These are phyloP conservation scores for Cucumis melo DNA, from an alignment of 306 rosid genomes.

Conservation along the genomic window DNA sequence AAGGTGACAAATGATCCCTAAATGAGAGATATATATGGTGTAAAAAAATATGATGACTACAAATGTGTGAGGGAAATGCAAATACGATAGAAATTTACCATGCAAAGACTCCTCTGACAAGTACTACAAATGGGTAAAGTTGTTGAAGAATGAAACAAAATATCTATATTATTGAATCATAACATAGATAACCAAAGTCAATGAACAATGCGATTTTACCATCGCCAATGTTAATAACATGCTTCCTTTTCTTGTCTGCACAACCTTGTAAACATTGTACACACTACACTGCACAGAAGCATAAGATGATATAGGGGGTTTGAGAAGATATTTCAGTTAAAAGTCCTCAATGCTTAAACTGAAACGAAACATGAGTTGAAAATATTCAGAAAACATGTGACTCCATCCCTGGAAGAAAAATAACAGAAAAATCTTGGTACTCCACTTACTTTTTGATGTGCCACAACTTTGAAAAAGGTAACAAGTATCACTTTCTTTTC, in stretches of 20 bases:
- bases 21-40: slow-evolving; percentile 4
- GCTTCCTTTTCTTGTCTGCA: slow-evolving; percentile 66
- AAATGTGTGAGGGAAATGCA: background rate
- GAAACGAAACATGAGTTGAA: background rate
- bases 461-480: too few species aligned
- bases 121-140: slow-evolving; percentile 77
- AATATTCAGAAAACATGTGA: background rate
- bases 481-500: background rate
- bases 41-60: background rate
- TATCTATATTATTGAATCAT: background rate
- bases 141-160: slow-evolving; percentile 19
- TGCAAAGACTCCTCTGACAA: slow-evolving; percentile 62
- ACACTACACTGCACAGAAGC: slow-evolving; percentile 61
- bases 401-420: background rate
- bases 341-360: too few species aligned
- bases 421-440: background rate
- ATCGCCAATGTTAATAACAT: slow-evolving; percentile 76
- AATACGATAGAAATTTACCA: slow-evolving; percentile 39
- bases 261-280: slow-evolving; percentile 58
- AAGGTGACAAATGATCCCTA: slow-evolving; percentile 89
- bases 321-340: too few species aligned
- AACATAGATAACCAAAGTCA: background rate
- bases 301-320: slow-evolving; percentile 1
- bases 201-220: slow-evolving; percentile 27
- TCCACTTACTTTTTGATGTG: background rate